Evolutionary conservation across 2,329 filamentous ascomycete species (phyloP), one percentile per base, ranked within the genome.

Genomic region (Aspergillus candidus): DNA sequence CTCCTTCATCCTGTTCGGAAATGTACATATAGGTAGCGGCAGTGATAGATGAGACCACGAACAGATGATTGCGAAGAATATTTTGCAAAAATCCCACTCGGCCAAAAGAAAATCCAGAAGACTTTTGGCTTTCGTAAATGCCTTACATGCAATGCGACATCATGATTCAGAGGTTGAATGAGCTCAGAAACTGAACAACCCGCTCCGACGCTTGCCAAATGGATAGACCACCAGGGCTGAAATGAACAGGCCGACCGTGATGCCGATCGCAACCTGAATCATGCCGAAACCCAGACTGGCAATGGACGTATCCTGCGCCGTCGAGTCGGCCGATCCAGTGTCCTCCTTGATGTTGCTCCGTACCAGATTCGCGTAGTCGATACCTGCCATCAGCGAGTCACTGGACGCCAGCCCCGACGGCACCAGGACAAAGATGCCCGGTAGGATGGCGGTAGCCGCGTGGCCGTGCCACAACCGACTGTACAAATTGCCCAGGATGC

Each of bases 401-500:
- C 69, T 71, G 0, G 78, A 76, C 4, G 77, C 75, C 12, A 82
- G 62, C 2, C 78, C 78, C 2, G 72, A 76, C 0, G 78, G 78
- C 1, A 82, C 78, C 48, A 80, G 77, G 2, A 80, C 75, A 52
- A 93, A 94, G 53, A 95, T 93, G 10, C 84, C 88, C 0, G 89
- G 88, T 8, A 94, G 72, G 74, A 94, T 86, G 3, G 86, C 84
- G 0, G 87, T 86, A 0, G 88, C 88, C 0, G 89, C 88, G 3
- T 94, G 77, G 1, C 84, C 86, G 60, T 89, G 88, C 14, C 83
- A 64, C 30, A 73, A 57, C 4, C 86, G 78, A 8, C 83, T 83
- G 67, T 91, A 90, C 2, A 88, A 60, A 53, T 93, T 93, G 7
- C 86, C 86, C 34, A 88, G 68, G 29, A 89, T 76, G 12, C 88